These are phyloP conservation scores for Rhizophagus prolifer DNA, from an alignment of 192 early-diverging fungal species.

Conservation along the genomic window DNA sequence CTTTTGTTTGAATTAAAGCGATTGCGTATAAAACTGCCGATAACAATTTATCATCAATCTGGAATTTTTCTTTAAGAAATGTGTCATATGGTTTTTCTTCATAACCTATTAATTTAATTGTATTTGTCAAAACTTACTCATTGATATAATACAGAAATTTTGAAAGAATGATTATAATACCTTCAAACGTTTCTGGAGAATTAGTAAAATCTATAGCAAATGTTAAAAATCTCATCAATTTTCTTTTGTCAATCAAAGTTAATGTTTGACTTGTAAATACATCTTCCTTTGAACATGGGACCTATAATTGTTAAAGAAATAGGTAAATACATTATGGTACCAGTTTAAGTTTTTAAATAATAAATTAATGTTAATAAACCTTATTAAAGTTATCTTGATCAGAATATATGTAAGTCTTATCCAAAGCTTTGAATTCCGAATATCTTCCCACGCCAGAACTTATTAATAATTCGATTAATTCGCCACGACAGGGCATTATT, in stretches of 20 bases:
- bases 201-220: constrained; percentile 55
- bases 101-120: constrained; percentile 38
- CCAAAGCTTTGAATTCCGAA: constrained; percentile 85
- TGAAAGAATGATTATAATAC: constrained; percentile 33
- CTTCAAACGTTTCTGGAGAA: constrained; percentile 36
- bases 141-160: neutral
- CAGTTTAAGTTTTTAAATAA: neutral
- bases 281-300: constrained; percentile 90
- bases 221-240: constrained; percentile 86
- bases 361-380: constrained; percentile 33
- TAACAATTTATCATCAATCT: constrained; percentile 60
- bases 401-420: constrained; percentile 60
- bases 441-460: constrained; percentile 77
- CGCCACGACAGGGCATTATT: constrained; percentile 66
- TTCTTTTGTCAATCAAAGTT: constrained; percentile 80
- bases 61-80: constrained; percentile 57
- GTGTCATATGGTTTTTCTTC: constrained; percentile 38
- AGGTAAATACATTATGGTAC: neutral
- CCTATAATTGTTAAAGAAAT: constrained; percentile 38
- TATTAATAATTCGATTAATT: constrained; percentile 73
- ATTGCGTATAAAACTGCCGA: constrained; percentile 66
- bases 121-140: neutral
- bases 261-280: constrained; percentile 80
- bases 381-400: constrained; percentile 45
- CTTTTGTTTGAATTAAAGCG: constrained; percentile 45